Evolutionary conservation across 306 rosid genomes (phyloP).

Genomic region (Sicyos baderoa): DNA sequence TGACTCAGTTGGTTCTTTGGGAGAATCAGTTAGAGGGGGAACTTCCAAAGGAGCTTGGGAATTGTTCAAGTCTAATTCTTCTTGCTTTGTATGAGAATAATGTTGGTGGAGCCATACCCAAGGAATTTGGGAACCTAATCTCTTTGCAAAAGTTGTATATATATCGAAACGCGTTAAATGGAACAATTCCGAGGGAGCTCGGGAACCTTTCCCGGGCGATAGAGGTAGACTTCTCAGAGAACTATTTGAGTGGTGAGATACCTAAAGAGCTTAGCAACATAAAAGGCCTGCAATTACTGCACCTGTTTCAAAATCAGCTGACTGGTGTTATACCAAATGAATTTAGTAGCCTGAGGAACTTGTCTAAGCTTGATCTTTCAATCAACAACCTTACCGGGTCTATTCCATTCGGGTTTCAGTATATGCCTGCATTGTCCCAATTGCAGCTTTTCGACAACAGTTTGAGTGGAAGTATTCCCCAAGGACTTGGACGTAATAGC

Average conservation of each 20-base stretch:
- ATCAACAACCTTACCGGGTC: constrained; percentile 64
- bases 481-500: constrained; percentile 52
- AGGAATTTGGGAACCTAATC: constrained; percentile 60
- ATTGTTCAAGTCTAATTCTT: constrained; percentile 52
- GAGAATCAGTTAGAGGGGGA: constrained; percentile 58
- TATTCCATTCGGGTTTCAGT: constrained; percentile 65
- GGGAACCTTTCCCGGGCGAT: constrained; percentile 68
- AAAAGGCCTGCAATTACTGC: constrained; percentile 49
- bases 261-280: constrained; percentile 69
- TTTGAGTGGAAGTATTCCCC: constrained; percentile 66
- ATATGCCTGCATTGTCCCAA: constrained; percentile 47
- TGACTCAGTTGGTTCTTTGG: constrained; percentile 61
- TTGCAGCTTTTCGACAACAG: constrained; percentile 73
- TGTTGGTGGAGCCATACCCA: constrained; percentile 58
- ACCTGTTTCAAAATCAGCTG: constrained; percentile 82
- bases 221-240: constrained; percentile 81
- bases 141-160: constrained; percentile 58
- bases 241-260: constrained; percentile 55
- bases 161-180: constrained; percentile 70
- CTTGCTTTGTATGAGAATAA: constrained; percentile 71
- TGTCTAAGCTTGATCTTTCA: constrained; percentile 76
- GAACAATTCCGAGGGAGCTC: constrained; percentile 72
- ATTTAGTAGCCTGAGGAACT: constrained; percentile 49
- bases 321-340: constrained; percentile 73
- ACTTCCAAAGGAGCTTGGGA: constrained; percentile 76